These are phyloP conservation scores for Saprolegnia diclina DNA, from an alignment of 352 stramenopile species.

Conservation along the genomic window DNA sequence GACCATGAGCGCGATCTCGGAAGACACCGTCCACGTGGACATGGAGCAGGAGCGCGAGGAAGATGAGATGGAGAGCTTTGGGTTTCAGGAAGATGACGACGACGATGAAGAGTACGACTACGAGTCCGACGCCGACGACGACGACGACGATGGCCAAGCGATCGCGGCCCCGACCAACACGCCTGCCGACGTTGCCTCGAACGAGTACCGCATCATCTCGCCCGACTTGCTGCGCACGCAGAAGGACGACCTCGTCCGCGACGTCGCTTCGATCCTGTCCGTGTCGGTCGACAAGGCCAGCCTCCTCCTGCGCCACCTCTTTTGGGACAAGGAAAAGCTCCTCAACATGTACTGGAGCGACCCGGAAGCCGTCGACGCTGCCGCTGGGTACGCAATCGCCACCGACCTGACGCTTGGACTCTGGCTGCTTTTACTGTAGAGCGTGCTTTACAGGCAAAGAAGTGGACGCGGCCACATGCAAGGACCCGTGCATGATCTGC, in stretches of 20 bases:
- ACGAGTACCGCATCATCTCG: conserved; percentile 20
- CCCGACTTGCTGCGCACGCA: conserved; percentile 6
- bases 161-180: not conserved
- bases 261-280: conserved; percentile 30
- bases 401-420: not conserved
- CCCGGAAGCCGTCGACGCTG: conserved; percentile 36
- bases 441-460: conserved; percentile 5
- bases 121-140: conserved; percentile 5
- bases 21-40: conserved; percentile 10
- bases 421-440: not conserved
- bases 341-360: conserved; percentile 84
- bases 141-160: conserved; percentile 3
- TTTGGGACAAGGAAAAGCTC: conserved; percentile 88
- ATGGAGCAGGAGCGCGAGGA: not conserved
- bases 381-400: conserved; percentile 14
- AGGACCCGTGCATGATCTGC: conserved; percentile 91
- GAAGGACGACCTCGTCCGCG: conserved; percentile 4
- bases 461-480: conserved; percentile 2
- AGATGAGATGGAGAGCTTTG: not conserved
- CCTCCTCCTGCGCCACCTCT: conserved; percentile 75
- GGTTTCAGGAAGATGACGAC: conserved; percentile 8
- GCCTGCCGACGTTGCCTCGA: not conserved
- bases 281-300: conserved; percentile 27
- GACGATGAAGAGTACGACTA: conserved; percentile 21
- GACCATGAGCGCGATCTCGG: not conserved